Base-by-base conservation (phyloP, 345 rosid genomes). In the Mangifera indica region DNA sequence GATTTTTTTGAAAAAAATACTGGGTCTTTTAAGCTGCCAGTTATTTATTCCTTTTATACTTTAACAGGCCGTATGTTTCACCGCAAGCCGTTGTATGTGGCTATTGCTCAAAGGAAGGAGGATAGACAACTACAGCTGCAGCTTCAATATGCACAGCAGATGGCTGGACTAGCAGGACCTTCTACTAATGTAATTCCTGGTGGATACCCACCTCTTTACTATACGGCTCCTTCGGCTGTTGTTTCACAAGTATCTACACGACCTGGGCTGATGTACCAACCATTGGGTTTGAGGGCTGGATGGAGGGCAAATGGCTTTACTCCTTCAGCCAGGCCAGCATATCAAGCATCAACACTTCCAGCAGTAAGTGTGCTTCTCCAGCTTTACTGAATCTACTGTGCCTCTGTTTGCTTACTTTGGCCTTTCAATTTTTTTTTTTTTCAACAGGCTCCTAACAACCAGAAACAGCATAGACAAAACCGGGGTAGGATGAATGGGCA, bases 151-250 rank as follows among this genome's bases (percentile, higher is more conserved):
- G 53, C 51, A 32, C 9, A 20, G 46, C n/a, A 26, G 42, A 55
- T 78, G 63, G 73, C 78, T 11, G 89, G 83, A 71, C 66, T 84
- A 75, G 81, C 83, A n/a, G 89, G 84, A 74, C 80, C 86, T 70
- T 77, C 90, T 49, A 67, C 87, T 29, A 62, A 79, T 76, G 81
- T 87, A 67, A 78, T 84, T 56, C 93, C 93, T 10, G 82, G 81
- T 66, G 89, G 84, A 84, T 88, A 83, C 66, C 81, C 86, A 64
- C 79, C 85, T 37, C 59, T 87, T 72, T 88, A 85, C 83, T 89
- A 84, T 63, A 34, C 88, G 57, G 76, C 83, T 78, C 87, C 93
- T 60, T 58, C 87, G n/a, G 78, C 84, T 64, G 54, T 85, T 49
- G 77, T 84, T 64, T 70, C 91, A 76, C 91, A 87, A 72, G 60